Evolutionary conservation across 768 basidiomycete genomes (phyloP).

Genomic region (Daedaleopsis nitida): DNA sequence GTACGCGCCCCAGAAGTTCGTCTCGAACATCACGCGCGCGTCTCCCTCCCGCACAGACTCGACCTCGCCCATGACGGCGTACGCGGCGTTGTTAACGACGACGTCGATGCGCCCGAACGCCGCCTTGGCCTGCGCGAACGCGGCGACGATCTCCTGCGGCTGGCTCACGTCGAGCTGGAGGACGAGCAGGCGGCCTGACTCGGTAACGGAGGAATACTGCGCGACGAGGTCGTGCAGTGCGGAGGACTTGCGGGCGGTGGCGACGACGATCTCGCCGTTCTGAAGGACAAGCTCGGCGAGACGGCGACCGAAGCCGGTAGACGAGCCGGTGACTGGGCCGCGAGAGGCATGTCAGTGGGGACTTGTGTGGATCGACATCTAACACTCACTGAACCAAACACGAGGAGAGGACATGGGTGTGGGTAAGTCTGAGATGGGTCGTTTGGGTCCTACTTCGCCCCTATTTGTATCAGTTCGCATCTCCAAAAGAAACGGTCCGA

Average conservation of each 20-base stretch:
- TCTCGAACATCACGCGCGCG: conserved; percentile 22
- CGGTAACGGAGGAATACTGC: conserved; percentile 8
- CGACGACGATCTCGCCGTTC: conserved; percentile 29
- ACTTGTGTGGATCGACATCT: not conserved
- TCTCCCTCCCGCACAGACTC: conserved; percentile 19
- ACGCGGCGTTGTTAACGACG: conserved; percentile 31
- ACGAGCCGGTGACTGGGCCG: conserved; percentile 28
- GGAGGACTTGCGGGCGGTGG: conserved; percentile 28
- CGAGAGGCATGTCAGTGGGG: not conserved
- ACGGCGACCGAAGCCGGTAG: conserved; percentile 28
- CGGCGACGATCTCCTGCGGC: conserved; percentile 12
- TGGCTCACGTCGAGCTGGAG: conserved; percentile 26
- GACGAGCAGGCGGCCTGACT: conserved; percentile 21
- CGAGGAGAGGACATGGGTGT: conserved; percentile 7
- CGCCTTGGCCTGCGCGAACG: conserved; percentile 20
- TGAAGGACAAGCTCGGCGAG: conserved; percentile 25
- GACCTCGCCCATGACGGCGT: conserved; percentile 17
- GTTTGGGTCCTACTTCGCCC: too few relatives aligned
- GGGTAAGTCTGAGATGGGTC: too few relatives aligned
- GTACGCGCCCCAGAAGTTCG: conserved; percentile 31
- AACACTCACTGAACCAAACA: conserved; percentile 26
- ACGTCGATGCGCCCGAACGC: conserved; percentile 28
- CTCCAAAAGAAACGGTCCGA: too few relatives aligned
- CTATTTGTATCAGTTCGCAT: too few relatives aligned
- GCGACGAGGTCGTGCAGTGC: conserved; percentile 25